phyloP scores from a whole-genome alignment of 2,329 filamentous ascomycete species.

The Proliferodiscus dingleyae region DNA sequence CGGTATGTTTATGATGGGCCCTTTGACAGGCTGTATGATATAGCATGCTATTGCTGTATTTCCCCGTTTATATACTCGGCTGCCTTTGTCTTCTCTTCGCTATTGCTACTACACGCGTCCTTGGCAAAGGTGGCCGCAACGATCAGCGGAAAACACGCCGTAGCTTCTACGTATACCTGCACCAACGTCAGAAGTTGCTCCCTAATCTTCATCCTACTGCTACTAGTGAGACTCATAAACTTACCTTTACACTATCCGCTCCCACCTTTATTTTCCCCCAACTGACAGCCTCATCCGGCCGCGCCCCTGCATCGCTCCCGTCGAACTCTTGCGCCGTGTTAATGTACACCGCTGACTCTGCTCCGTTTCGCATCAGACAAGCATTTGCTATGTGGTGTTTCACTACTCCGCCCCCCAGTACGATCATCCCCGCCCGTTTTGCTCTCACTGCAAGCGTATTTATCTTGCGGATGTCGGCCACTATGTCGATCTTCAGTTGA shows the following conservation, averaged over 20 bases:
- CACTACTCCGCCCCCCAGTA: constrained; percentile 88
- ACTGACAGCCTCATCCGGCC: constrained; percentile 93
- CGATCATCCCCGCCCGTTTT: constrained; percentile 88
- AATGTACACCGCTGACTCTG: constrained; percentile 94
- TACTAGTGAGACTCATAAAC: too few species aligned
- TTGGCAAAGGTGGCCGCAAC: constrained; percentile 65
- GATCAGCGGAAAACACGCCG: constrained; percentile 61
- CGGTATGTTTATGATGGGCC: too few species aligned
- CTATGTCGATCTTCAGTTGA: constrained; percentile 82
- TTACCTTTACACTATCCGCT: constrained; percentile 83
- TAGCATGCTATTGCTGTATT: too few species aligned
- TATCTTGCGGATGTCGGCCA: constrained; percentile 87
- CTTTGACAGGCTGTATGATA: too few species aligned
- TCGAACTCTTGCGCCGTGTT: constrained; percentile 98
- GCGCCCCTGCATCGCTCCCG: constrained; percentile 89
- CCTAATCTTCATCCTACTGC: too few species aligned
- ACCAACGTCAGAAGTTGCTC: too few species aligned
- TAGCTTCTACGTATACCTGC: constrained; percentile 60
- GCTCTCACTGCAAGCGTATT: constrained; percentile 89
- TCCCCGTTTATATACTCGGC: too few species aligned
- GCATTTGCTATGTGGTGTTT: constrained; percentile 99
- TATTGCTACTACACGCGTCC: constrained; percentile 7
- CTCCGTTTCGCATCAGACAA: constrained; percentile 94
- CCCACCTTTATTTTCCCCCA: constrained; percentile 97
- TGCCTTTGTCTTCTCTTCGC: too few species aligned